phyloP scores from a whole-genome alignment of 2,329 filamentous ascomycete species.

The Fusarium fujikuroi region DNA sequence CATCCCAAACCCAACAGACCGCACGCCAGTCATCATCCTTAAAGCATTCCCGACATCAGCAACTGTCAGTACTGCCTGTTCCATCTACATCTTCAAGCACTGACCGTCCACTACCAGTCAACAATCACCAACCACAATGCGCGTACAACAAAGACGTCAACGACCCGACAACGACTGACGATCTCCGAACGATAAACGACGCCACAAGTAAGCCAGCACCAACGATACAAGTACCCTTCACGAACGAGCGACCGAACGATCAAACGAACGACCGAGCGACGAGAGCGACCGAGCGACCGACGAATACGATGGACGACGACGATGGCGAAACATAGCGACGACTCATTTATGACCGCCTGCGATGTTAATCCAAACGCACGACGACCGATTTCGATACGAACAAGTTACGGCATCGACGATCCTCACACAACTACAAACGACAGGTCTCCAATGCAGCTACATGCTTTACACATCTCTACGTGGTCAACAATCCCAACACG shows the following conservation, averaged over 20 bases:
- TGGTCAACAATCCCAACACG: not conserved
- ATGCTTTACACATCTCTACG: not conserved
- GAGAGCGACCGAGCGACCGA: not conserved
- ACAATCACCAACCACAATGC: not conserved
- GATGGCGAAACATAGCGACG: not conserved
- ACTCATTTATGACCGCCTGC: not conserved
- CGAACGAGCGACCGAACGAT: not conserved
- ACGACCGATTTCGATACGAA: not conserved
- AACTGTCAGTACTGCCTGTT: not conserved
- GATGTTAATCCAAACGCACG: not conserved
- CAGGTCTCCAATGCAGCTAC: not conserved
- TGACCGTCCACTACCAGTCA: not conserved
- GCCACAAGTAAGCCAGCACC: not conserved
- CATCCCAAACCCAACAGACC: not conserved
- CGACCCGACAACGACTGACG: not conserved
- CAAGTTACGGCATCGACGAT: not conserved
- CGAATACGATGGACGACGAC: not conserved
- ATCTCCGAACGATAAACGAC: not conserved
- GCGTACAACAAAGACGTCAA: not conserved
- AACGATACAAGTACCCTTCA: not conserved
- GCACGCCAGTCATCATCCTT: not conserved
- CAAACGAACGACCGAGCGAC: not conserved
- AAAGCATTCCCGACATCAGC: not conserved
- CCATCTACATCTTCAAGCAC: not conserved
- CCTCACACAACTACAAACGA: not conserved